A percentile compares a stretch with the other conserved stretches of the same genome.
These are phyloP conservation scores for Salvia rosmarinus DNA, from an alignment of 257 asterid genomes.

Conservation along the genomic window DNA sequence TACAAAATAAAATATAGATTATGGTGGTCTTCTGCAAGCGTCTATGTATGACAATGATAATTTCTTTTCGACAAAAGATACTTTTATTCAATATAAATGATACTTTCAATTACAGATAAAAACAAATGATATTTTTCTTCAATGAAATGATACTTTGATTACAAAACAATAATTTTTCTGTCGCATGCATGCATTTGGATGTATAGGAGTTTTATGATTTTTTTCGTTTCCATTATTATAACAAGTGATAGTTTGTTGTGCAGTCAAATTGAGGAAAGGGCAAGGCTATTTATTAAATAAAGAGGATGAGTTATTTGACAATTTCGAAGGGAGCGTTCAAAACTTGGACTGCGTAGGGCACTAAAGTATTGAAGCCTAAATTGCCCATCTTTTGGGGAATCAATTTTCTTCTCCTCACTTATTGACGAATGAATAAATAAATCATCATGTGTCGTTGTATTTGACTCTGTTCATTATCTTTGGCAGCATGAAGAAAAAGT, in stretches of 20 bases:
- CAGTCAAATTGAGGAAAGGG: slow-evolving; percentile 2
- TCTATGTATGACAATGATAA: too few relatives aligned
- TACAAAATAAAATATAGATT: neutral
- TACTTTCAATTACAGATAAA: too few relatives aligned
- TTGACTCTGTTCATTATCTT: slow-evolving; percentile 1
- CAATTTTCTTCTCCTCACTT: neutral
- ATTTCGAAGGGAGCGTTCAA: slow-evolving; percentile 12
- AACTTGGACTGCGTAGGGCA: slow-evolving; percentile 20
- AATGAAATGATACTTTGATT: too few relatives aligned
- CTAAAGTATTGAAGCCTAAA: slow-evolving; percentile 13
- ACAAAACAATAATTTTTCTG: too few relatives aligned
- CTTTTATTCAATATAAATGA: too few relatives aligned
- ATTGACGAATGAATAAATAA: neutral
- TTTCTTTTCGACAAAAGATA: too few relatives aligned
- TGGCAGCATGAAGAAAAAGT: slow-evolving; percentile 21
- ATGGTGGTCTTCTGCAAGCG: too few relatives aligned
- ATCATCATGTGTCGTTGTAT: slow-evolving; percentile 14
- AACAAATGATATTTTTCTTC: too few relatives aligned
- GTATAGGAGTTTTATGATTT: too few relatives aligned
- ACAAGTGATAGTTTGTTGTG: neutral
- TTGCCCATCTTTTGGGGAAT: slow-evolving; percentile 6
- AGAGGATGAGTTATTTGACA: slow-evolving; percentile 18
- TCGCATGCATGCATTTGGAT: too few relatives aligned
- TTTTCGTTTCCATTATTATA: neutral
- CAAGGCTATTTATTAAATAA: neutral